These are phyloP conservation scores for Colletotrichum tropicicola DNA, from an alignment of 2,329 filamentous ascomycete genomes.

Conservation along the genomic window DNA sequence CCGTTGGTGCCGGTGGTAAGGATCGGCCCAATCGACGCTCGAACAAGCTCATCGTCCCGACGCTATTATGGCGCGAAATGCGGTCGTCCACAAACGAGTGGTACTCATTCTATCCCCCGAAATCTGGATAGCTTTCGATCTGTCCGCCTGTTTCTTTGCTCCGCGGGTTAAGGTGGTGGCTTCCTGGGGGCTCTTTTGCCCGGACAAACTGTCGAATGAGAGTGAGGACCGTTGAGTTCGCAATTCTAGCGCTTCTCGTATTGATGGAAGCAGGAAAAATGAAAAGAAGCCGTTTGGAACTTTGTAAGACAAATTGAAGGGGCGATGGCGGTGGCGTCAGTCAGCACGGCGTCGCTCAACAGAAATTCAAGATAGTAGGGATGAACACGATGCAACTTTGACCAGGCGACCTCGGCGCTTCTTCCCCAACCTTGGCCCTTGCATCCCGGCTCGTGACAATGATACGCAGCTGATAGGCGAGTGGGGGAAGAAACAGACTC, in stretches of 20 bases:
- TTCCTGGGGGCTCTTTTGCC: background rate
- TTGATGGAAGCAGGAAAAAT: background rate
- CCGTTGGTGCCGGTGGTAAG: constrained; percentile 13
- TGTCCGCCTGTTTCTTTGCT: background rate
- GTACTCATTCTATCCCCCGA: constrained; percentile 1
- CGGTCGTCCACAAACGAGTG: constrained; percentile 1
- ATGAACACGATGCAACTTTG: constrained; percentile 7
- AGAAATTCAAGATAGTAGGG: background rate
- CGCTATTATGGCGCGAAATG: constrained; percentile 22
- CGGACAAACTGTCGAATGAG: background rate
- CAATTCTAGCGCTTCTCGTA: constrained; percentile 5
- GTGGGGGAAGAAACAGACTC: background rate
- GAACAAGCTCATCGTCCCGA: constrained; percentile 18
- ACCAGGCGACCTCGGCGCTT: constrained; percentile 3
- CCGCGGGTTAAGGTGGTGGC: background rate
- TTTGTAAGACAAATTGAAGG: background rate
- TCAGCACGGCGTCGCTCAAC: background rate
- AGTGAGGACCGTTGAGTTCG: background rate
- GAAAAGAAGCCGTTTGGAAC: background rate
- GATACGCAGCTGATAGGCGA: constrained; percentile 1
- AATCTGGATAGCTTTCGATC: background rate
- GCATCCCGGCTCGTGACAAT: constrained; percentile 17
- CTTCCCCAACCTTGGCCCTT: background rate
- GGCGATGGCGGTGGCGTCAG: background rate
- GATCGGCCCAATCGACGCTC: constrained; percentile 25